Conservation (phyloP, 306 rosid genomes). For the Canavalia ensiformis region DNA sequence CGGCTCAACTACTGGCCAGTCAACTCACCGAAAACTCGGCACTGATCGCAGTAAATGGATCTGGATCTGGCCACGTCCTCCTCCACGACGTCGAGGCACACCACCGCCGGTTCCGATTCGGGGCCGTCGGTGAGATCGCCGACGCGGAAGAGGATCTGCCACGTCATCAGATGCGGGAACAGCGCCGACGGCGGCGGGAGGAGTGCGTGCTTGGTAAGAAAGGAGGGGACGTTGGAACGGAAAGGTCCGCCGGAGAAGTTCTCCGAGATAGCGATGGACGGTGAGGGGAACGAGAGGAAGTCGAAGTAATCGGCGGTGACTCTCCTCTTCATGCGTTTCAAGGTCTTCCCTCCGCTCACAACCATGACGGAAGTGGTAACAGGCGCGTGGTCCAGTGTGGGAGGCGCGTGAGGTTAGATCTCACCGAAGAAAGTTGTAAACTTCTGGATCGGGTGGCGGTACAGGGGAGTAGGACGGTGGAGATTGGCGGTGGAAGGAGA, state of each 20-base stretch:
- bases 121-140: constrained; percentile 62
- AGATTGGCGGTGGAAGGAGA: constrained; percentile 13
- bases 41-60: constrained; percentile 89
- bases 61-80: constrained; percentile 96
- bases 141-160: constrained; percentile 86
- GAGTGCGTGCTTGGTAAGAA: constrained; percentile 78
- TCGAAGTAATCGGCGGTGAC: constrained; percentile 86
- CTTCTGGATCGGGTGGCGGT: constrained; percentile 32
- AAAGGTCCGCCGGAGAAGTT: constrained; percentile 61
- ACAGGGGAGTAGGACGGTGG: constrained; percentile 5
- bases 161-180: constrained; percentile 82
- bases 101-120: constrained; percentile 55
- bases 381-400: constrained; percentile 55
- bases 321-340: constrained; percentile 87
- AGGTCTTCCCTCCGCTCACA: constrained; percentile 74
- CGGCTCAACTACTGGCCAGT: constrained; percentile 52
- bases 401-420: constrained; percentile 50
- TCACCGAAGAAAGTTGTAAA: neutral
- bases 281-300: constrained; percentile 72
- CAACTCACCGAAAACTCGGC: constrained; percentile 98
- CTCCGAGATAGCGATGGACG: constrained; percentile 44
- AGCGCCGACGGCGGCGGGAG: constrained; percentile 87
- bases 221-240: constrained; percentile 66
- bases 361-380: constrained; percentile 61
- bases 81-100: constrained; percentile 83